These are phyloP conservation scores for Tricholoma terreum DNA, from an alignment of 768 basidiomycete genomes.

Conservation along the genomic window DNA sequence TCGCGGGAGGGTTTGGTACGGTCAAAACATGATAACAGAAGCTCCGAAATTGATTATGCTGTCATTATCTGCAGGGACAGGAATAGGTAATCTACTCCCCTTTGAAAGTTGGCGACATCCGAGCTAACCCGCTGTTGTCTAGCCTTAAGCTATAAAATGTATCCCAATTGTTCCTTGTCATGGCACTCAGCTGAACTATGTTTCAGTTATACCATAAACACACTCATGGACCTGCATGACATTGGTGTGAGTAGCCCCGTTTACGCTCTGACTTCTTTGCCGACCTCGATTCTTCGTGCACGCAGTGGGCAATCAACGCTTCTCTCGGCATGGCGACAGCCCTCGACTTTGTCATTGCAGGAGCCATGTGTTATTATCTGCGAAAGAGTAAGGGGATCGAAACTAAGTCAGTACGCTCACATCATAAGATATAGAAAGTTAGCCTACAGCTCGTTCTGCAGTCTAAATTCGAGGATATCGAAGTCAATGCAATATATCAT, in stretches of 20 bases:
- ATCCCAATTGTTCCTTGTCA: slow-evolving; percentile 2
- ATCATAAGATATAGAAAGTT: neutral
- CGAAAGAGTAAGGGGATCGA: slow-evolving; percentile 28
- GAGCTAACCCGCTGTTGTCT: neutral
- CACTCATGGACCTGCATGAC: slow-evolving; percentile 26
- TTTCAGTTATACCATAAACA: slow-evolving; percentile 29
- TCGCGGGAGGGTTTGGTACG: slow-evolving; percentile 39
- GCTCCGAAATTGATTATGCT: neutral
- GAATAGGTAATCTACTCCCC: slow-evolving; percentile 25
- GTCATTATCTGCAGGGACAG: slow-evolving; percentile 23
- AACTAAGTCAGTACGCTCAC: slow-evolving; percentile 9
- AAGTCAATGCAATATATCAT: slow-evolving; percentile 29
- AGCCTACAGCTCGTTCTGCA: neutral
- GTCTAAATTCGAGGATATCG: slow-evolving; percentile 31
- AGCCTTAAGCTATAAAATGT: slow-evolving; percentile 39
- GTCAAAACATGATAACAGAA: neutral
- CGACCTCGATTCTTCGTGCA: neutral
- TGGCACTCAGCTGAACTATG: neutral
- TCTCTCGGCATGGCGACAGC: slow-evolving; percentile 40
- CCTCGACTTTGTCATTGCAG: slow-evolving; percentile 42
- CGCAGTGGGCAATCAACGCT: slow-evolving; percentile 41
- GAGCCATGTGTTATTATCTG: slow-evolving; percentile 33
- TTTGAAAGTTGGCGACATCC: neutral
- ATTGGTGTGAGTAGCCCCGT: slow-evolving; percentile 28
- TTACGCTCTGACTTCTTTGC: neutral